Conservation (phyloP, 1,139 yeast species). For the Scheffersomyces quercinus region DNA sequence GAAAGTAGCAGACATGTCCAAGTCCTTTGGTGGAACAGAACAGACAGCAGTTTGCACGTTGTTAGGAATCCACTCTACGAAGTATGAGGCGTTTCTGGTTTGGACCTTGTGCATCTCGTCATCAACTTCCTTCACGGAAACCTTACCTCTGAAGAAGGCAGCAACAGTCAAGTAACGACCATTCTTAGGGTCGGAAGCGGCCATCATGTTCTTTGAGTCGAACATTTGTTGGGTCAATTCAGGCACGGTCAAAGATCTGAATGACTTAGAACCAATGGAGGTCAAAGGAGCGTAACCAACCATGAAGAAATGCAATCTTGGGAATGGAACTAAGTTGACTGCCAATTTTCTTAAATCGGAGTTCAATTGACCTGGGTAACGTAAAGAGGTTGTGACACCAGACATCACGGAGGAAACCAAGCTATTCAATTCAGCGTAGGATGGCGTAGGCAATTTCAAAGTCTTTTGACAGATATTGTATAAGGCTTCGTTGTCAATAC, state of each 20-base stretch:
- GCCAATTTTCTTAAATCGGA: conserved; percentile 90
- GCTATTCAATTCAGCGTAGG: conserved; percentile 73
- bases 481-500: conserved; percentile 91
- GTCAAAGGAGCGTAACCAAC: conserved; percentile 93
- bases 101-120: conserved; percentile 89
- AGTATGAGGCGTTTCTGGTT: conserved; percentile 74
- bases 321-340: conserved; percentile 91
- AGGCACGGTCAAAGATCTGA: conserved; percentile 83
- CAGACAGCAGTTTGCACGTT: conserved; percentile 94
- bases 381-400: conserved; percentile 84
- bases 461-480: conserved; percentile 87
- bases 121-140: conserved; percentile 88
- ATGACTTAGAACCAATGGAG: conserved; percentile 74
- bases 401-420: conserved; percentile 90
- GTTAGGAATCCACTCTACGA: conserved; percentile 97
- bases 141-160: conserved; percentile 91
- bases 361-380: conserved; percentile 93
- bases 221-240: conserved; percentile 93
- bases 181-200: conserved; percentile 86
- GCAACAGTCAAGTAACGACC: conserved; percentile 95
- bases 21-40: conserved; percentile 83
- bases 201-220: conserved; percentile 93
- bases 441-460: conserved; percentile 76
- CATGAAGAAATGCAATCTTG: conserved; percentile 92
- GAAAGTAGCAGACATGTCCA: conserved; percentile 88